These are phyloP conservation scores for Fusarium nygamai DNA, from an alignment of 2,329 filamentous ascomycete genomes.

Conservation along the genomic window DNA sequence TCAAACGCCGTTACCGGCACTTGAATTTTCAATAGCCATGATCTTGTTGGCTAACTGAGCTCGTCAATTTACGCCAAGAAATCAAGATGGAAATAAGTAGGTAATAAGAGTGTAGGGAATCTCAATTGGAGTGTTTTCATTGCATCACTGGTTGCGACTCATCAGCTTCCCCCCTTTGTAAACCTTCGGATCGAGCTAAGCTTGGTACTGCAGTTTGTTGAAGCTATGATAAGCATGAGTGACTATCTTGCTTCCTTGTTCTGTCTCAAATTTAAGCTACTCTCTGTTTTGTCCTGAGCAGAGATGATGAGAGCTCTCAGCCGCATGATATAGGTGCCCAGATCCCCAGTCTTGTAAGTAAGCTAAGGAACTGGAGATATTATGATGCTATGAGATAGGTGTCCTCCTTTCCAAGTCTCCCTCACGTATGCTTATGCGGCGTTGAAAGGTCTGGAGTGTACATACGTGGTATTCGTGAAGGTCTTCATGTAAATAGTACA, in stretches of 20 bases:
- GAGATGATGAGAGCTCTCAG: neutral
- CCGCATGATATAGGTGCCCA: neutral
- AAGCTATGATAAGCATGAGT: neutral
- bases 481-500: neutral
- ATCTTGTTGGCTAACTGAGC: constrained; percentile 27
- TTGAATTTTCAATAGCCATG: constrained; percentile 36
- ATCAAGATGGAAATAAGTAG: neutral
- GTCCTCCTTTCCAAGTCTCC: neutral
- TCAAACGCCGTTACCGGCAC: constrained; percentile 6
- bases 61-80: neutral
- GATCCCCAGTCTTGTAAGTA: neutral
- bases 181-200: neutral
- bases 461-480: neutral
- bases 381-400: neutral
- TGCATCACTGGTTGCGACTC: neutral
- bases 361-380: neutral
- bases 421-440: neutral
- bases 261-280: neutral
- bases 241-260: neutral
- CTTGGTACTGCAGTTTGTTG: neutral
- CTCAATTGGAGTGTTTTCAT: neutral
- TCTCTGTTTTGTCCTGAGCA: neutral
- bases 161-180: neutral
- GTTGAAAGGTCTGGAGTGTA: neutral
- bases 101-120: neutral